Conservation (phyloP, 208 protist species). For the Leishmania lainsoni region DNA sequence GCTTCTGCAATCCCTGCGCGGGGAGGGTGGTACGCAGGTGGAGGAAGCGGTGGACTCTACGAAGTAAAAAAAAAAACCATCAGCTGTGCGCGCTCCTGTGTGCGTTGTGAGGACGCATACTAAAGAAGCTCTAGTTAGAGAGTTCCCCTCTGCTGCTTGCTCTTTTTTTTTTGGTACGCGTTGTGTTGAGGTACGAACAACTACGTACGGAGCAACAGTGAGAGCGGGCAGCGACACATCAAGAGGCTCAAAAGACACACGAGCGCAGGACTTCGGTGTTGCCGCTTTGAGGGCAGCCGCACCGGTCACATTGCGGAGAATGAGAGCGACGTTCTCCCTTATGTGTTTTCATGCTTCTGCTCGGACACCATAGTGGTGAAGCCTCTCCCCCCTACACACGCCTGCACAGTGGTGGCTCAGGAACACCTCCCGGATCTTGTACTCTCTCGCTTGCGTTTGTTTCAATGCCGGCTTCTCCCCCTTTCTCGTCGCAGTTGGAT, state of each 20-base stretch:
- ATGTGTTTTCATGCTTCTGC: neutral
- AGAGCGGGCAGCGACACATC: neutral
- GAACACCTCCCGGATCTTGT: neutral
- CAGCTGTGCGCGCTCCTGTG: neutral
- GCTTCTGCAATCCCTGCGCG: slow-evolving; percentile 45
- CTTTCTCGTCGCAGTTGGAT: neutral
- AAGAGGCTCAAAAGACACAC: neutral
- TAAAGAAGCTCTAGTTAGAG: neutral
- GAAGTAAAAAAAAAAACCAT: neutral
- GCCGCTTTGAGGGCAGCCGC: neutral
- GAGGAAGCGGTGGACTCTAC: neutral
- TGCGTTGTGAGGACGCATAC: neutral
- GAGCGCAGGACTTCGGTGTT: neutral
- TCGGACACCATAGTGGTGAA: neutral
- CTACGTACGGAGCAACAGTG: neutral
- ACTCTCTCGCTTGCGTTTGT: slow-evolving; percentile 1
- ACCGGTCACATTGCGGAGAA: neutral
- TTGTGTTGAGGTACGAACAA: neutral
- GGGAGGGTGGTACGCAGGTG: neutral
- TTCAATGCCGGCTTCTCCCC: neutral
- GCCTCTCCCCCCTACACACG: neutral
- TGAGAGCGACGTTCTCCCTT: neutral
- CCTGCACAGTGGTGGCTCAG: neutral
- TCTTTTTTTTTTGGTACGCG: neutral
- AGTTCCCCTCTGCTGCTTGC: neutral